Base-by-base conservation (phyloP, 257 asterid genomes). In the Oldenlandia corymbosa region DNA sequence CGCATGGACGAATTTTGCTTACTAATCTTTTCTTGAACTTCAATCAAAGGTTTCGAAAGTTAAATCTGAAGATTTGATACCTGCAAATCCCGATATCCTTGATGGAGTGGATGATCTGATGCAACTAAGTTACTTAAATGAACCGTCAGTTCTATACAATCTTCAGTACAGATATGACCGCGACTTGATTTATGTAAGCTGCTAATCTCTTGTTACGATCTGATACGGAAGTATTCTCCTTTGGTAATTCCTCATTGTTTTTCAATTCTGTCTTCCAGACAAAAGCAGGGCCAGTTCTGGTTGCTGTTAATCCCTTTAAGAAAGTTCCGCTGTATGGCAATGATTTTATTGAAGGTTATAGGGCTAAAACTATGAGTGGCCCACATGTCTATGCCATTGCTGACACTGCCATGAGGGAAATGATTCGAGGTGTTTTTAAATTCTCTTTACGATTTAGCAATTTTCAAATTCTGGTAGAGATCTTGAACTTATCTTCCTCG, bases 211-310 rank as follows among this genome's bases (percentile, higher is more conserved):
- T 31, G 27, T 65, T 71, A 52, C 41, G 61, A 49, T 58, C 63
- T 49, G 51, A 64, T 71, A 53, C 66, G 31, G 45, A 58, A 59
- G 43, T 63, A 46, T 57, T 50, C 16, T 43, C 18, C 37, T 62
- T 47, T 42, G 23, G 58, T 58, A 43, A 70, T 52, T 49, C 48
- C 49, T 73, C 70, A 51, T 64, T 73, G 68, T 63, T 66, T 54
- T 41, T 54, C 62, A 70, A 31, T 68, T 66, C 62, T 68, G 56
- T 70, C 65, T 73, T 83, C 63, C 78, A 93, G 99, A 90, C 97
- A 66, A 93, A 90, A 85, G 99, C 99, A 56, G 99, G 99, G 52
- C 99, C 99, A 50, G 94, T 93, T 61, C 79, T 93, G 76, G 96
- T 93, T 66, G 99, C 99, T 18, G 66, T 93, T 70, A 93, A 93